Percentiles rank a stretch among this genome's conserved stretches.
Conservation (phyloP, 2,329 filamentous ascomycete species). For the Delphinella strobiligena region DNA sequence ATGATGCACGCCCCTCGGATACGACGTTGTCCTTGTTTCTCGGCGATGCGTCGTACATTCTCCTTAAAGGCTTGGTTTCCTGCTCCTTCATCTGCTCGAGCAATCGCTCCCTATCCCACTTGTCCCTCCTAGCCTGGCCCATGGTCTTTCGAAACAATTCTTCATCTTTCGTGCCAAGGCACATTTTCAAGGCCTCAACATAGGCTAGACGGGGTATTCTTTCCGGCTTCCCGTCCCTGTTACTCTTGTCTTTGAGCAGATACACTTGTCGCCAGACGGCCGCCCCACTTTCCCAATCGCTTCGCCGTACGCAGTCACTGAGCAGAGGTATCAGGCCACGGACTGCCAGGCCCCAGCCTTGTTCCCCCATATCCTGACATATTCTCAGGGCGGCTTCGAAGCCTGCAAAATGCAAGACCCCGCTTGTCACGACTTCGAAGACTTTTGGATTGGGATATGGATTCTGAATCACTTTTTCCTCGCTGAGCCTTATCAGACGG, state of each 20-base stretch:
- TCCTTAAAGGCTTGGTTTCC: no score
- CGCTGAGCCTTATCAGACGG: slow-evolving; percentile 3
- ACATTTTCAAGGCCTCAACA: slow-evolving; percentile 14
- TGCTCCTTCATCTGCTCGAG: no score
- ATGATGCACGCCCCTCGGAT: no score
- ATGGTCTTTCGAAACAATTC: slow-evolving; percentile 5
- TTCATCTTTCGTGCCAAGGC: slow-evolving; percentile 8
- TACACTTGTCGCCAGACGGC: slow-evolving; percentile 32
- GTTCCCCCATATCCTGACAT: slow-evolving; percentile 28
- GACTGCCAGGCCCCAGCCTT: slow-evolving; percentile 35
- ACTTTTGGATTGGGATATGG: slow-evolving; percentile 33
- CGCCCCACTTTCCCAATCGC: slow-evolving; percentile 25
- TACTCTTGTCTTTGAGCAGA: slow-evolving; percentile 10
- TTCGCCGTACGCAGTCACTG: slow-evolving; percentile 25
- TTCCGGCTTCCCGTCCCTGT: slow-evolving; percentile 5
- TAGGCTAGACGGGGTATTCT: slow-evolving; percentile 9
- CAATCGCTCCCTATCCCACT: background rate
- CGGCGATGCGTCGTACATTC: no score
- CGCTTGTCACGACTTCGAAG: slow-evolving; percentile 28
- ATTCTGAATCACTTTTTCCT: slow-evolving; percentile 27
- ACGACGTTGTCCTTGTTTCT: no score
- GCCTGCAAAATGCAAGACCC: slow-evolving; percentile 32
- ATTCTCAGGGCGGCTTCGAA: slow-evolving; percentile 31
- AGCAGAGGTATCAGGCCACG: slow-evolving; percentile 27
- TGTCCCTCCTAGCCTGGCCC: background rate